Percentiles rank a stretch among this genome's conserved stretches.
Conservation (phyloP, 2,329 filamentous ascomycete genomes). For the Monilinia fructigena region DNA sequence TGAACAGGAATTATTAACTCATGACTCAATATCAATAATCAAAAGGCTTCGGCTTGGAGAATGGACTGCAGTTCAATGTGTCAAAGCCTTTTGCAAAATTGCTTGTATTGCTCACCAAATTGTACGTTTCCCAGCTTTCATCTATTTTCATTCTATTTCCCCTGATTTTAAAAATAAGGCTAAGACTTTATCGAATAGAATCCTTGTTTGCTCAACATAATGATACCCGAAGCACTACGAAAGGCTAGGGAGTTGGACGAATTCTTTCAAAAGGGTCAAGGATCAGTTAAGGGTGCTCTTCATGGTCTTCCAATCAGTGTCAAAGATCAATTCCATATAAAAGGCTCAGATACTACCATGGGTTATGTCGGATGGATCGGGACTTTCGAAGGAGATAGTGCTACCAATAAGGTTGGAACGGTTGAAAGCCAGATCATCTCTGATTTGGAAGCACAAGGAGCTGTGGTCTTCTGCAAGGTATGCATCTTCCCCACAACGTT, state of each 20-base stretch:
- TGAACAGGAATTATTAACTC: constrained; percentile 52
- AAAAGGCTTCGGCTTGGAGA: constrained; percentile 49
- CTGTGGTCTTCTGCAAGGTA: constrained; percentile 40
- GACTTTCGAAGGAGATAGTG: constrained; percentile 52
- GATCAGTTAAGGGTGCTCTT: constrained; percentile 33
- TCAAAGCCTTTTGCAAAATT: constrained; percentile 51
- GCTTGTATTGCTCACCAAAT: constrained; percentile 54
- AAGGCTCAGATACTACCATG: constrained; percentile 44
- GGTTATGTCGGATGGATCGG: constrained; percentile 54
- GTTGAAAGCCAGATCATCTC: constrained; percentile 49
- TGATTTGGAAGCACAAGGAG: constrained; percentile 41
- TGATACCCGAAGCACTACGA: constrained; percentile 41
- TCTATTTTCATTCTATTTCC: background rate
- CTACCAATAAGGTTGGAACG: constrained; percentile 46
- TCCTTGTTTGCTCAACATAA: constrained; percentile 50
- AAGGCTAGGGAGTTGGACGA: constrained; percentile 47
- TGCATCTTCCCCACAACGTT: background rate
- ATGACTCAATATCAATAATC: constrained; percentile 53
- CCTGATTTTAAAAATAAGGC: constrained; percentile 28
- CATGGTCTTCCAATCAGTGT: constrained; percentile 43
- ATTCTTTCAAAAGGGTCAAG: constrained; percentile 35
- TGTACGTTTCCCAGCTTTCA: constrained; percentile 37
- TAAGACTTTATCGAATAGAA: constrained; percentile 42
- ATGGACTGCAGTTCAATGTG: constrained; percentile 55
- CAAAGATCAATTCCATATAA: constrained; percentile 40